phyloP scores from a whole-genome alignment of 805 yeast species.

The Yarrowia porcina region DNA sequence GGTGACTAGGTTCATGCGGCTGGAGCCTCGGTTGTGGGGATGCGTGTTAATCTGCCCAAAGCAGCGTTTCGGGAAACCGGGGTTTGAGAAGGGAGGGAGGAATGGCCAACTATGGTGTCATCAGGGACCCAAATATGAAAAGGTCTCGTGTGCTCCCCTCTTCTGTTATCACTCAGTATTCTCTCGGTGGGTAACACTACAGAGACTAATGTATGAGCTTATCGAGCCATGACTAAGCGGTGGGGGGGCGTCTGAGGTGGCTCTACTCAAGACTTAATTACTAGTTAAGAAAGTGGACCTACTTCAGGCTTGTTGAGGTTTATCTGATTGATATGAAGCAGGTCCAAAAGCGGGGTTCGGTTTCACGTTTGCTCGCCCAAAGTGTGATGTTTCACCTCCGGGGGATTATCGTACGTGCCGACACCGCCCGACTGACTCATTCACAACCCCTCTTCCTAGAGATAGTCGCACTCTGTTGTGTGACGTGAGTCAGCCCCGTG shows the following conservation, averaged over 20 bases:
- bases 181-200: conserved; percentile 2
- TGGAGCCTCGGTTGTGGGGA: conserved; percentile 25
- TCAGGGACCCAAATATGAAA: too few relatives aligned
- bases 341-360: too few relatives aligned
- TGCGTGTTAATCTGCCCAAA: conserved; percentile 6
- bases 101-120: too few relatives aligned
- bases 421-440: conserved; percentile 10
- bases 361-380: too few relatives aligned
- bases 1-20: conserved; percentile 23
- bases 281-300: too few relatives aligned
- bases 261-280: too few relatives aligned
- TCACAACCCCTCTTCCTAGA: conserved; percentile 1
- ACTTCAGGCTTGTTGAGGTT: too few relatives aligned
- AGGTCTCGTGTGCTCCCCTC: too few relatives aligned
- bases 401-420: conserved; percentile 10
- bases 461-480: background rate
- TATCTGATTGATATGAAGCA: too few relatives aligned
- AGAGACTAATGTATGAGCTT: background rate
- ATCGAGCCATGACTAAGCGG: background rate
- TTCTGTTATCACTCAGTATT: background rate
- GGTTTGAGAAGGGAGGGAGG: too few relatives aligned
- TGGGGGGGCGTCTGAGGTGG: too few relatives aligned
- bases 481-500: conserved; percentile 18
- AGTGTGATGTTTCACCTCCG: background rate
- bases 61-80: background rate